A percentile compares a stretch with the other conserved stretches of the same genome.
phyloP scores from a whole-genome alignment of 768 basidiomycete species.

The Astraeus odoratus region DNA sequence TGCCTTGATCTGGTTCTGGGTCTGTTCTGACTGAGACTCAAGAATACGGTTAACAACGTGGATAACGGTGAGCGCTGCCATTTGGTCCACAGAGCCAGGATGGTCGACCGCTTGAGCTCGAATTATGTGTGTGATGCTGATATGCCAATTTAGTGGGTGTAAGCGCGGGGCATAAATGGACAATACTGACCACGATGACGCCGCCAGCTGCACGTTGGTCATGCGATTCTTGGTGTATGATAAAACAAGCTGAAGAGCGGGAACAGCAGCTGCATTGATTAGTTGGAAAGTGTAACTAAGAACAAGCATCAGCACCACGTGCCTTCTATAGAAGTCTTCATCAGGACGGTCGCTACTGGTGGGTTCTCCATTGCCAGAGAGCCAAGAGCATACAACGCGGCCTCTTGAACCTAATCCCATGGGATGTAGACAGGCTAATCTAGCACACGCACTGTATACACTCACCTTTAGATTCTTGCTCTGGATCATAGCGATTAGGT shows the following conservation, averaged over 20 bases:
- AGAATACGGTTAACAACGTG: constrained; percentile 63
- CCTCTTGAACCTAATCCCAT: constrained; percentile 60
- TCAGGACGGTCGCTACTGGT: constrained; percentile 41
- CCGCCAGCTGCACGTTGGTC: constrained; percentile 60
- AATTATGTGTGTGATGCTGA: constrained; percentile 55
- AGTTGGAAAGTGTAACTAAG: constrained; percentile 4
- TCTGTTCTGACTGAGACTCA: constrained; percentile 33
- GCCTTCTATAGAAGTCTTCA: constrained; percentile 36
- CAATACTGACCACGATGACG: constrained; percentile 53
- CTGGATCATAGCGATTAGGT: constrained; percentile 41
- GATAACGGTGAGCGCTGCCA: constrained; percentile 52
- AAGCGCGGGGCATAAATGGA: neutral
- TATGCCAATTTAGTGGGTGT: neutral
- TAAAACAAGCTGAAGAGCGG: constrained; percentile 36
- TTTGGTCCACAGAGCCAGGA: constrained; percentile 33
- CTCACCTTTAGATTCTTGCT: constrained; percentile 50
- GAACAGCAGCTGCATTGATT: constrained; percentile 5
- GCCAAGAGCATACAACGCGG: constrained; percentile 55
- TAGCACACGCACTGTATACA: neutral
- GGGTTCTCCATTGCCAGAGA: constrained; percentile 60
- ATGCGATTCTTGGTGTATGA: constrained; percentile 51
- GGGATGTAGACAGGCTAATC: neutral
- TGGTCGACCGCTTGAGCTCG: constrained; percentile 38
- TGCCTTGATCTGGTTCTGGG: constrained; percentile 49
- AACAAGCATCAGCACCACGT: constrained; percentile 27